Conservation (phyloP, 73 alveolate species). For the Paramecium caudatum region DNA sequence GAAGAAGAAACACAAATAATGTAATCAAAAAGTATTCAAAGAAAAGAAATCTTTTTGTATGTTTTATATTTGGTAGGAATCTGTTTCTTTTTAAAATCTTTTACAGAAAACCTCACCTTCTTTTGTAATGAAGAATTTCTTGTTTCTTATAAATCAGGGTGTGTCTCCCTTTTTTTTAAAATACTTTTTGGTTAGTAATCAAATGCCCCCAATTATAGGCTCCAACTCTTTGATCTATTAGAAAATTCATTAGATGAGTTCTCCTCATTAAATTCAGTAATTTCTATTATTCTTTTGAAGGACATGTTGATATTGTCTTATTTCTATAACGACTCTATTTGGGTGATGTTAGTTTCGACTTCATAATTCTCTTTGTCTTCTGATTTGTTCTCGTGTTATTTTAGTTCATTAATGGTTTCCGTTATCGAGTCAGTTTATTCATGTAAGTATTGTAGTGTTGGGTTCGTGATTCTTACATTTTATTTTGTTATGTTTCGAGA, state of each 20-base stretch:
- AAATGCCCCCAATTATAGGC: not conserved
- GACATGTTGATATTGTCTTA: not conserved
- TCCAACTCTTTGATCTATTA: slow-evolving; percentile 23
- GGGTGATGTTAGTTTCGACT: slow-evolving; percentile 15
- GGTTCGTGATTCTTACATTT: not conserved
- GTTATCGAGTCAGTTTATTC: slow-evolving; percentile 11
- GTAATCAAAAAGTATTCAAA: not conserved
- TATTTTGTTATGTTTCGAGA: not conserved
- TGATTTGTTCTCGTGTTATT: not conserved
- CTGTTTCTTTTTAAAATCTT: not conserved
- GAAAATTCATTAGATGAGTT: not conserved
- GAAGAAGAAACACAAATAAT: too few relatives aligned
- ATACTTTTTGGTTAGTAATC: slow-evolving; percentile 1
- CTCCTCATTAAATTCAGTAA: not conserved
- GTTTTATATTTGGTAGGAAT: not conserved
- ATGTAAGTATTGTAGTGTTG: not conserved
- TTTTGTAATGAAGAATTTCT: not conserved
- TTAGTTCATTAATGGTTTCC: slow-evolving; percentile 2
- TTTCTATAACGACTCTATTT: not conserved
- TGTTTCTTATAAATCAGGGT: not conserved
- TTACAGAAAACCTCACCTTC: slow-evolving; percentile 3
- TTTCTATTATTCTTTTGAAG: not conserved
- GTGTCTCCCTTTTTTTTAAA: not conserved
- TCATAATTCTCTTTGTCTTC: slow-evolving; percentile 34
- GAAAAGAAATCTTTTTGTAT: not conserved